Percentiles rank a stretch among this genome's conserved stretches.
Evolutionary conservation across 1,139 yeast species (phyloP).

Genomic region (Sugiyamaella novakii): DNA sequence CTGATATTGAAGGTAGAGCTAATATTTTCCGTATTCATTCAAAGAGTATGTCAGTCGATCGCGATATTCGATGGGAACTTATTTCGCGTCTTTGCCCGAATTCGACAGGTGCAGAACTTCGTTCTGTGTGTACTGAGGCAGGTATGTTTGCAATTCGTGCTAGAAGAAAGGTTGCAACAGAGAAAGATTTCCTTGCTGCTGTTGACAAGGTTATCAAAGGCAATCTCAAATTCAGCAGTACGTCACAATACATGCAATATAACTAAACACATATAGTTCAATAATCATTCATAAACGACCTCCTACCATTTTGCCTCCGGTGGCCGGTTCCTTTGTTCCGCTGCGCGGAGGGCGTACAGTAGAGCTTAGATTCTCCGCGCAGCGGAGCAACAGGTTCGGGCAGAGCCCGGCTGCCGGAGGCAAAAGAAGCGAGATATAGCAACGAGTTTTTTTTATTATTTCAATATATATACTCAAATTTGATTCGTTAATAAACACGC

Average conservation of each 20-base stretch:
- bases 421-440: too few relatives aligned
- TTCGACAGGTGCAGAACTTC: slow-evolving; percentile 96
- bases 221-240: slow-evolving; percentile 94
- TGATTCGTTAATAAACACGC: slow-evolving; percentile 70
- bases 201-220: slow-evolving; percentile 99
- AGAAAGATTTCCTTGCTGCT: slow-evolving; percentile 94
- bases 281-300: too few relatives aligned
- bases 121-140: slow-evolving; percentile 96
- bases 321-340: too few relatives aligned
- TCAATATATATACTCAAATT: slow-evolving; percentile 9
- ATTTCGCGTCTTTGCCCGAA: slow-evolving; percentile 96
- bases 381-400: background rate
- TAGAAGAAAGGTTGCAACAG: slow-evolving; percentile 95
- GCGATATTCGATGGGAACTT: slow-evolving; percentile 97
- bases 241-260: slow-evolving; percentile 97
- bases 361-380: too few relatives aligned
- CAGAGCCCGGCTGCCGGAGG: slow-evolving; percentile 4
- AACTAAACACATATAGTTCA: slow-evolving; percentile 52
- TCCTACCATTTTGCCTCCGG: too few relatives aligned
- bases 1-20: slow-evolving; percentile 97
- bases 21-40: slow-evolving; percentile 96
- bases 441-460: too few relatives aligned
- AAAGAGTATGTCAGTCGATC: slow-evolving; percentile 93
- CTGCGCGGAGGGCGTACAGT: too few relatives aligned
- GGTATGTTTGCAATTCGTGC: slow-evolving; percentile 99